Evolutionary conservation across 2,329 filamentous ascomycete genomes (phyloP).

Genomic region (Pseudogymnoascus destructans): DNA sequence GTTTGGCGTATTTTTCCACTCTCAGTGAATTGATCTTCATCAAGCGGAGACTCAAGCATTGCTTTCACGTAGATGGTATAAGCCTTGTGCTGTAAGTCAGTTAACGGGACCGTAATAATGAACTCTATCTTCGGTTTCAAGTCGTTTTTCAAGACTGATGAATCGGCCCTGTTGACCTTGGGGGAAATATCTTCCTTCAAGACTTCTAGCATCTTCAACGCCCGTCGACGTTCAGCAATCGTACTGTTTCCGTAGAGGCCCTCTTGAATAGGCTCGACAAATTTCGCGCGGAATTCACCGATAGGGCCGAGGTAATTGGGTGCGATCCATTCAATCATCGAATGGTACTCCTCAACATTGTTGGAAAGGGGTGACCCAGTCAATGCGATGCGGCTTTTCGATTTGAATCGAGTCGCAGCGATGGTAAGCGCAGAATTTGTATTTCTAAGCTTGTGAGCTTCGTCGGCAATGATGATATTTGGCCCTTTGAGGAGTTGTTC

Average conservation of each 20-base stretch:
- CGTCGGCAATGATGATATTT: slow-evolving; percentile 69
- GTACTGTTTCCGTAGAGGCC: slow-evolving; percentile 58
- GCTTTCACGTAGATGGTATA: slow-evolving; percentile 43
- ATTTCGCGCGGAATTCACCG: slow-evolving; percentile 57
- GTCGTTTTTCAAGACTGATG: slow-evolving; percentile 50
- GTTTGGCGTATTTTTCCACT: slow-evolving; percentile 28
- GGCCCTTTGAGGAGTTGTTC: slow-evolving; percentile 45
- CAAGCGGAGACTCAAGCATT: slow-evolving; percentile 21
- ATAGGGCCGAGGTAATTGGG: slow-evolving; percentile 61
- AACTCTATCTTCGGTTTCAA: slow-evolving; percentile 72
- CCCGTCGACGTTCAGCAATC: slow-evolving; percentile 39
- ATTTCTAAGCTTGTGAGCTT: slow-evolving; percentile 73
- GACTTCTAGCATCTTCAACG: slow-evolving; percentile 53
- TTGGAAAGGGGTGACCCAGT: slow-evolving; percentile 82
- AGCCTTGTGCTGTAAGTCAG: slow-evolving; percentile 45
- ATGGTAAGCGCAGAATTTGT: slow-evolving; percentile 36
- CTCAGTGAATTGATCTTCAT: slow-evolving; percentile 21
- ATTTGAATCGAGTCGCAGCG: slow-evolving; percentile 46
- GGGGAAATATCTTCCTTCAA: slow-evolving; percentile 61
- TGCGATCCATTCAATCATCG: slow-evolving; percentile 81
- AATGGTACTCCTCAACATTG: slow-evolving; percentile 68
- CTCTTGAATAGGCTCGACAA: slow-evolving; percentile 56
- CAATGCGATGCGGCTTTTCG: slow-evolving; percentile 63
- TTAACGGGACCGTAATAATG: slow-evolving; percentile 61
- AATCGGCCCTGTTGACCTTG: slow-evolving; percentile 65